These are phyloP conservation scores for Leccinum boreale DNA, from an alignment of 768 basidiomycete species.

Conservation along the genomic window DNA sequence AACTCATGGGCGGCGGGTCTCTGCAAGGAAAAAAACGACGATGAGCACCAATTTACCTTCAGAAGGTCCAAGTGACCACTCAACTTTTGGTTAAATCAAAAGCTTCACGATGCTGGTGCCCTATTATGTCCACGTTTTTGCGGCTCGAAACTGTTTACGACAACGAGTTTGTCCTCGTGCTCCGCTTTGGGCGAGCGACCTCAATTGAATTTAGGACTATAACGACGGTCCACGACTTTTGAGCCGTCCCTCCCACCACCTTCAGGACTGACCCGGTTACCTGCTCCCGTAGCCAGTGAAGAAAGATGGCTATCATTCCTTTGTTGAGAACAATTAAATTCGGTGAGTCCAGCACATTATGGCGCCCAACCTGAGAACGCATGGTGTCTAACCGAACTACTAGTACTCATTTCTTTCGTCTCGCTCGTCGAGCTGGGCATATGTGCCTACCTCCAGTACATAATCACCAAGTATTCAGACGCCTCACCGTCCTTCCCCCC, in stretches of 20 bases:
- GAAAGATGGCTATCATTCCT: constrained; percentile 25
- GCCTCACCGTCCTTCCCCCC: constrained; percentile 9
- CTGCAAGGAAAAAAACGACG: neutral
- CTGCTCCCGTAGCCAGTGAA: constrained; percentile 1
- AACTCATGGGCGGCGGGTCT: neutral
- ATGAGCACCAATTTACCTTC: neutral
- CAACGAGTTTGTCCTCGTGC: neutral
- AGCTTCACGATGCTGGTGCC: neutral
- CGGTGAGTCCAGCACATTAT: constrained; percentile 13
- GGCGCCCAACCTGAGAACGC: neutral
- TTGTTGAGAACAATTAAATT: constrained; percentile 21
- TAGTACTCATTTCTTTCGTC: constrained; percentile 15
- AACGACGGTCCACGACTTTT: neutral
- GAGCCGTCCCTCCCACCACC: neutral
- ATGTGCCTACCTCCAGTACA: constrained; percentile 16
- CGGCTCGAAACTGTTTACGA: neutral
- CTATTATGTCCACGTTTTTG: constrained; percentile 10
- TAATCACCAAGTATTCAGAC: constrained; percentile 5
- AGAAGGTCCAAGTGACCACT: neutral
- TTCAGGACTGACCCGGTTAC: neutral
- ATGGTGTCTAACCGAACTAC: neutral
- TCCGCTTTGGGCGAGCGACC: neutral
- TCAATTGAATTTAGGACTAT: neutral
- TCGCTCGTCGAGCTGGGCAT: constrained; percentile 21
- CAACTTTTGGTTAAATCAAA: neutral